Evolutionary conservation across 164 flowering plant species (phyloP).

Genomic region (Vitis labrusca): DNA sequence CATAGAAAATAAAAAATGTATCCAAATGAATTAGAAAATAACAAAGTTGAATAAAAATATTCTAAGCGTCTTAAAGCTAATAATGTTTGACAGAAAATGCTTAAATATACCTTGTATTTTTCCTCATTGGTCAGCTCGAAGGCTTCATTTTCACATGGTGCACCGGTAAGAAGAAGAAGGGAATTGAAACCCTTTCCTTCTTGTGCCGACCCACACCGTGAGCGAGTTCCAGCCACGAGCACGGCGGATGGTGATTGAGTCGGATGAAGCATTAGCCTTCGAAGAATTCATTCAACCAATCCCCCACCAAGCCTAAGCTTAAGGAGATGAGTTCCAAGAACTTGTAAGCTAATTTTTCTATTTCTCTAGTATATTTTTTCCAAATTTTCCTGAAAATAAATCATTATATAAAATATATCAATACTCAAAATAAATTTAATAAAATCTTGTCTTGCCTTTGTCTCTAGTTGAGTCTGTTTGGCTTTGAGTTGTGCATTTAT

Average conservation of each 20-base stretch:
- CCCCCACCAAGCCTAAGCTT: slow-evolving; percentile 35
- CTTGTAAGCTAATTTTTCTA: slow-evolving; percentile 35
- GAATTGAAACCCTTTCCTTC: slow-evolving; percentile 63
- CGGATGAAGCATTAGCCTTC: slow-evolving; percentile 32
- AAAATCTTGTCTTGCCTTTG: too few species aligned
- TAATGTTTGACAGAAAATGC: too few species aligned
- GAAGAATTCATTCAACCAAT: slow-evolving; percentile 33
- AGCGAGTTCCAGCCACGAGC: slow-evolving; percentile 38
- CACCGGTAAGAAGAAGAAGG: slow-evolving; percentile 55
- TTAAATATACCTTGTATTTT: background rate
- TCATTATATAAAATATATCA: too few species aligned
- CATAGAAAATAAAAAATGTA: too few species aligned
- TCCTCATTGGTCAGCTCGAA: slow-evolving; percentile 31
- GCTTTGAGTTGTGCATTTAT: too few species aligned
- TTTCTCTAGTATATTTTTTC: slow-evolving; percentile 32
- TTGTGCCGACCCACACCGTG: slow-evolving; percentile 37
- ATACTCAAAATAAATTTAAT: too few species aligned
- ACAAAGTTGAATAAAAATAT: too few species aligned
- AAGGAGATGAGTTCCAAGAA: slow-evolving; percentile 38
- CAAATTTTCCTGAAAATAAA: slow-evolving; percentile 22
- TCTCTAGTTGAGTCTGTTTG: too few species aligned
- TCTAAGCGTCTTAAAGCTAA: too few species aligned
- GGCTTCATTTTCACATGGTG: slow-evolving; percentile 51
- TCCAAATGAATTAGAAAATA: too few species aligned
- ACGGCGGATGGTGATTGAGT: slow-evolving; percentile 50